Base-by-base conservation (phyloP, 2,329 filamentous ascomycete genomes). In the Exophiala spinifera region DNA sequence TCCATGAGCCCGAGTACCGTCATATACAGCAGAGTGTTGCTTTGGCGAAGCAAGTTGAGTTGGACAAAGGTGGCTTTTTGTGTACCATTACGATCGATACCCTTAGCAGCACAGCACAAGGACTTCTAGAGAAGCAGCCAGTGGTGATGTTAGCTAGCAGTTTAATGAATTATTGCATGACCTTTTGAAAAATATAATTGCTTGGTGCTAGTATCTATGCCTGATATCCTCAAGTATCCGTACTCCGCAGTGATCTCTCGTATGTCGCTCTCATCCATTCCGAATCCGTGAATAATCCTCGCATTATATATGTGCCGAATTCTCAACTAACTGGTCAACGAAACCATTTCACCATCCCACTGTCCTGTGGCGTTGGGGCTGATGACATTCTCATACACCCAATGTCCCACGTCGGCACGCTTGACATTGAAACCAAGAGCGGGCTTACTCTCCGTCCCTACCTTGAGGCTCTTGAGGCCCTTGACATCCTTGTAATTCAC, bases 391-490 rank as follows among this genome's bases (percentile, higher is more conserved):
- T 62, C 57, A 62, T 65, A 71, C 17, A 69, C 65, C 65, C 68
- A 72, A 49, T 60, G 53, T 1, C 69, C 69, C 37, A 72, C 67
- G 63, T 71, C 69, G 23, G 66, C 67, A 31, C 70, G 59, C 11
- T 63, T 61, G 47, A 72, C 69, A 4, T 58, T 65, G 60, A 70
- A 73, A 5, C 70, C 70, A 15, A 67, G 57, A 13, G 63, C 65
- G 7, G 66, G 64, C 0, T 62, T 59, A 10, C 34, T 13, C 23
- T 67, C 66, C 20, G 57, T 65, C 2, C 70, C 69, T 13, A 53
- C 63, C 42, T 63, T 64, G 3, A 70, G 56, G 51, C 65, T 66
- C 17, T 63, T 63, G 51, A 61, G 55, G 1, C 63, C 67, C 23
- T 51, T 52, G 0, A 63, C 65, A 25, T 66, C 60, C 5, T 43